Percentiles rank a stretch among this genome's conserved stretches.
phyloP scores from a whole-genome alignment of 805 yeast genomes.

The Kluyveromyces aestuarii region DNA sequence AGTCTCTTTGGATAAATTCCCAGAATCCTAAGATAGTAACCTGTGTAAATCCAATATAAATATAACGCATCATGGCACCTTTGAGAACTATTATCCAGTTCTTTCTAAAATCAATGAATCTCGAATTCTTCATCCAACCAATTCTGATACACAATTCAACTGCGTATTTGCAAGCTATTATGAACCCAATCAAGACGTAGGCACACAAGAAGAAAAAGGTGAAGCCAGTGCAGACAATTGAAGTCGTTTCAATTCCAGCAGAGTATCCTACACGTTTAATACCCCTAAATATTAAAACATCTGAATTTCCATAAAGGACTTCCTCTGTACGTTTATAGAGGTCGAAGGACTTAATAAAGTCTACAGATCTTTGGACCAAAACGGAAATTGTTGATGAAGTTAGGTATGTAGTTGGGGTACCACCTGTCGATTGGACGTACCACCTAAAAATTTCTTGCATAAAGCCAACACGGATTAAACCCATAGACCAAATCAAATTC shows the following conservation, averaged over 20 bases:
- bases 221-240: constrained; percentile 79
- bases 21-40: constrained; percentile 69
- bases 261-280: constrained; percentile 73
- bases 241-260: constrained; percentile 71
- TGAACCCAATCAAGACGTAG: constrained; percentile 54
- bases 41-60: constrained; percentile 81
- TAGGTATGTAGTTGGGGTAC: constrained; percentile 63
- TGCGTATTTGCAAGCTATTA: constrained; percentile 44
- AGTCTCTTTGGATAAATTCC: constrained; percentile 77
- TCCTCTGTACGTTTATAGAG: constrained; percentile 31
- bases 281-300: constrained; percentile 71
- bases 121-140: constrained; percentile 41
- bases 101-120: constrained; percentile 40
- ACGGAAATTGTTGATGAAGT: constrained; percentile 54
- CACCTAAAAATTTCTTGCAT: constrained; percentile 83
- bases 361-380: constrained; percentile 51
- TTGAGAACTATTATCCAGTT: constrained; percentile 56
- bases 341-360: constrained; percentile 12
- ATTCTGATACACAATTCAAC: constrained; percentile 39
- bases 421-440: constrained; percentile 86
- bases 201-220: constrained; percentile 77
- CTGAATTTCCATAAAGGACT: constrained; percentile 41
- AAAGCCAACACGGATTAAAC: constrained; percentile 64
- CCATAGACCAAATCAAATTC: constrained; percentile 93
- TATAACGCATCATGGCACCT: constrained; percentile 71